These are phyloP conservation scores for Lentinula sp. DNA, from an alignment of 768 basidiomycete species.

Conservation along the genomic window DNA sequence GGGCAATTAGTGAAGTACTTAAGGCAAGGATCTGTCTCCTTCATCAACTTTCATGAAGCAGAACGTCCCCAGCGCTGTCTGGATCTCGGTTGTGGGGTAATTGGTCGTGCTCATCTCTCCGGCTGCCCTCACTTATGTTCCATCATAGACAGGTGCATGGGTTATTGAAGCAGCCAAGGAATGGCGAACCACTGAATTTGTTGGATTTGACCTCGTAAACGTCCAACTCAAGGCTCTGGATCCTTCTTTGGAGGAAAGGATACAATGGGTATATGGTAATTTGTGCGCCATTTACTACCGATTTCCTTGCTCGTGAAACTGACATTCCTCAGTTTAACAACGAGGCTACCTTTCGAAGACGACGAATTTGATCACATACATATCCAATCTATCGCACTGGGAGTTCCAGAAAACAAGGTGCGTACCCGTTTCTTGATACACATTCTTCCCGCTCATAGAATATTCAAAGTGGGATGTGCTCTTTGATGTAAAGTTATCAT, in stretches of 20 bases:
- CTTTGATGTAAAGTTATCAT: conserved; percentile 46
- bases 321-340: conserved; percentile 50
- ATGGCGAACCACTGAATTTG: conserved; percentile 63
- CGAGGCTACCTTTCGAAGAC: conserved; percentile 73
- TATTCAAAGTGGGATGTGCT: conserved; percentile 53
- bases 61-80: conserved; percentile 46
- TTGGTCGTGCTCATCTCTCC: conserved; percentile 17
- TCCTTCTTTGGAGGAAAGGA: conserved; percentile 43
- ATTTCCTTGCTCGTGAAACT: not conserved
- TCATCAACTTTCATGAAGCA: conserved; percentile 44
- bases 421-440: conserved; percentile 6
- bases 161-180: conserved; percentile 65
- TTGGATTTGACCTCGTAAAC: conserved; percentile 77
- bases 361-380: conserved; percentile 83
- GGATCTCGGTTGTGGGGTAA: conserved; percentile 72
- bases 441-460: not conserved
- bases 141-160: conserved; percentile 58
- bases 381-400: conserved; percentile 56
- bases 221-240: conserved; percentile 55
- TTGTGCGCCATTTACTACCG: conserved; percentile 43
- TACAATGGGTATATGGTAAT: conserved; percentile 73
- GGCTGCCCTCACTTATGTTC: conserved; percentile 2
- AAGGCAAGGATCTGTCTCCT: conserved; percentile 47
- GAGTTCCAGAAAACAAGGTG: conserved; percentile 73
- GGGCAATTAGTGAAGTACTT: conserved; percentile 42